A percentile compares a stretch with the other conserved stretches of the same genome.
Evolutionary conservation across 192 early-diverging fungal species (phyloP).

Genomic region (Cladochytrium replicatum): DNA sequence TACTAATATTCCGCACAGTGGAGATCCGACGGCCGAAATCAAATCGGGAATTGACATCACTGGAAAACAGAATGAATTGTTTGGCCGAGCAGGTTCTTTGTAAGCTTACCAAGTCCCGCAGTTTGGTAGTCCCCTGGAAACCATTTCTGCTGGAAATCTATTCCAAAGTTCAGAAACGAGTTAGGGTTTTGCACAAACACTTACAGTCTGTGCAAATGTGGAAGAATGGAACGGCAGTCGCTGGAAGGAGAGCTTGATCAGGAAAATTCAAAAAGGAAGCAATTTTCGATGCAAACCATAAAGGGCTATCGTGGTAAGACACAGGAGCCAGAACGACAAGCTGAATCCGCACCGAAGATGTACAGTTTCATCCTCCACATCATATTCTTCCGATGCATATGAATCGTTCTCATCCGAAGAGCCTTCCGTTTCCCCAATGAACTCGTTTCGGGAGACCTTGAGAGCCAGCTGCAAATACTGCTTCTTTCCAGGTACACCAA

Average conservation of each 20-base stretch:
- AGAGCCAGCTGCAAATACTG: no score
- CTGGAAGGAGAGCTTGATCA: slow-evolving; percentile 11
- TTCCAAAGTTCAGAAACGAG: no score
- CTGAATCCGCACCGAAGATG: slow-evolving; percentile 19
- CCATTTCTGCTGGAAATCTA: slow-evolving; percentile 57
- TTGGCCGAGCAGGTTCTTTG: slow-evolving; percentile 1
- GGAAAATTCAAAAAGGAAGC: slow-evolving; percentile 11
- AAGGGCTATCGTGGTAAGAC: slow-evolving; percentile 33
- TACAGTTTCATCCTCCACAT: slow-evolving; percentile 33
- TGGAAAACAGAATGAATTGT: background rate
- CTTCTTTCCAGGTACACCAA: no score
- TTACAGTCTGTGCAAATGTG: slow-evolving; percentile 52
- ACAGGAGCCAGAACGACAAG: slow-evolving; percentile 40
- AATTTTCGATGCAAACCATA: slow-evolving; percentile 40
- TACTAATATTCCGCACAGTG: slow-evolving; percentile 42
- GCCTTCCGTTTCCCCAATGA: no score
- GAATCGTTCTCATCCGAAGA: no score
- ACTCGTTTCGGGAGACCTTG: no score
- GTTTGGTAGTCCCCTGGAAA: slow-evolving; percentile 34
- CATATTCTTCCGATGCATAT: slow-evolving; percentile 30
- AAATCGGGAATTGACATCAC: slow-evolving; percentile 57
- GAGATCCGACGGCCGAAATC: slow-evolving; percentile 48
- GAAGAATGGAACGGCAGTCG: slow-evolving; percentile 46
- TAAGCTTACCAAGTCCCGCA: slow-evolving; percentile 41
- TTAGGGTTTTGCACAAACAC: no score